Conservation (phyloP, 352 stramenopile genomes). For the Phytophthora cryptogea region DNA sequence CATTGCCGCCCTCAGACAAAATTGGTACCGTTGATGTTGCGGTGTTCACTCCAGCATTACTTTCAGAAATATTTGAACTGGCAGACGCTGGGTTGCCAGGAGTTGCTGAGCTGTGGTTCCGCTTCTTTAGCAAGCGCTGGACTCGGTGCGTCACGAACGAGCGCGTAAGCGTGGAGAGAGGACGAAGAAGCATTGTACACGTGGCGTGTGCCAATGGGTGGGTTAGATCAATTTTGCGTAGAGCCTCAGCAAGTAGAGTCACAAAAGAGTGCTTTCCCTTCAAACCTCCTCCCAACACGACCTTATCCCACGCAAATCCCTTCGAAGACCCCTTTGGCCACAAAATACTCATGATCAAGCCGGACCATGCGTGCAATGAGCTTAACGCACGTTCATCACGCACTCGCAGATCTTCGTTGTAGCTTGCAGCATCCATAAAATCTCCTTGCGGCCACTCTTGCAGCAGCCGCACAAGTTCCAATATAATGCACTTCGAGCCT, state of each 20-base stretch:
- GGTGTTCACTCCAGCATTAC: not conserved
- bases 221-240: slow-evolving; percentile 78
- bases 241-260: slow-evolving; percentile 67
- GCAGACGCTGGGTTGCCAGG: slow-evolving; percentile 5
- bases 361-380: slow-evolving; percentile 82
- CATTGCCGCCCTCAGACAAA: slow-evolving; percentile 5
- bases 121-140: slow-evolving; percentile 68
- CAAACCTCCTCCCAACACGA: slow-evolving; percentile 66
- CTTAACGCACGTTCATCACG: slow-evolving; percentile 72
- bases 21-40: slow-evolving; percentile 1
- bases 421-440: slow-evolving; percentile 1
- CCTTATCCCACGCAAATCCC: slow-evolving; percentile 80
- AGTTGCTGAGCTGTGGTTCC: slow-evolving; percentile 18
- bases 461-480: slow-evolving; percentile 74
- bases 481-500: slow-evolving; percentile 75
- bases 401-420: slow-evolving; percentile 45
- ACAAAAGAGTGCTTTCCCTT: slow-evolving; percentile 83
- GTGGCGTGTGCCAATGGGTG: slow-evolving; percentile 78
- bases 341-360: slow-evolving; percentile 87
- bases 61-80: not conserved
- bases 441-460: slow-evolving; percentile 57
- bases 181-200: slow-evolving; percentile 82
- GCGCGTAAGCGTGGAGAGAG: slow-evolving; percentile 76
- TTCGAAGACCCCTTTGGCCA: slow-evolving; percentile 84
- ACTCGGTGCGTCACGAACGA: slow-evolving; percentile 82